Evolutionary conservation across 306 rosid genomes (phyloP), one percentile per base, ranked within the genome.

Genomic region (Cucurbita ficifolia): DNA sequence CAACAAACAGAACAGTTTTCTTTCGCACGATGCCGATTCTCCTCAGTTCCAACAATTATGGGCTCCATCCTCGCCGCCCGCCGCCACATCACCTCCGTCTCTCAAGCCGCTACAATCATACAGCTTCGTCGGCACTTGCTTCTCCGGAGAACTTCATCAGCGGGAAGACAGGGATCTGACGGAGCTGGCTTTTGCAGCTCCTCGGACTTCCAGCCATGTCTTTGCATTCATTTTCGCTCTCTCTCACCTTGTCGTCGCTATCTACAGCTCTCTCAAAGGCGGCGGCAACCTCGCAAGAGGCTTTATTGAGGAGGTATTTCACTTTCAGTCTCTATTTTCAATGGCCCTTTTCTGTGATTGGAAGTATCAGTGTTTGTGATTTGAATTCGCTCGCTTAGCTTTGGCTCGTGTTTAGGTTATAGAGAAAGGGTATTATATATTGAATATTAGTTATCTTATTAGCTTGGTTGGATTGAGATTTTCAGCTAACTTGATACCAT

Each of bases 291-390:
- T 92, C 74, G 89, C 90, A 84, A 46, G 72, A 45, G 87, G 85
- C 11, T 92, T 77, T 75, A 82, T 82, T 7, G 88, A 87, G 75
- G 97, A 87, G 92, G 96, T 92, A 79, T 50, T 49, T 59, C 3
- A 54, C 57, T 69, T 48, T 38, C 21, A 6, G 2, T n/a, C 76
- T 67, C 48, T 39, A 56, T 39, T 50, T 0, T 33, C 56, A 10
- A 36, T 17, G 39, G 39, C 6, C 13, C 40, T 73, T 74, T 43
- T 19, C 0, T 64, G 6, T 18, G 71, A 42, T 63, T 63, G 33
- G 51, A 63, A 63, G 51, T n/a, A n/a, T 63, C 52, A 1, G 36
- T 42, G 71, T 19, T 42, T 64, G 13, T 18, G 51, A 9, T 39
- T 62, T 62, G 48, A 62, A 38, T 62, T 38, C 49, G 5, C 49